Percentiles rank a stretch among this genome's conserved stretches.
These are phyloP conservation scores for Citrullus colocynthis DNA, from an alignment of 306 rosid species.

Conservation along the genomic window DNA sequence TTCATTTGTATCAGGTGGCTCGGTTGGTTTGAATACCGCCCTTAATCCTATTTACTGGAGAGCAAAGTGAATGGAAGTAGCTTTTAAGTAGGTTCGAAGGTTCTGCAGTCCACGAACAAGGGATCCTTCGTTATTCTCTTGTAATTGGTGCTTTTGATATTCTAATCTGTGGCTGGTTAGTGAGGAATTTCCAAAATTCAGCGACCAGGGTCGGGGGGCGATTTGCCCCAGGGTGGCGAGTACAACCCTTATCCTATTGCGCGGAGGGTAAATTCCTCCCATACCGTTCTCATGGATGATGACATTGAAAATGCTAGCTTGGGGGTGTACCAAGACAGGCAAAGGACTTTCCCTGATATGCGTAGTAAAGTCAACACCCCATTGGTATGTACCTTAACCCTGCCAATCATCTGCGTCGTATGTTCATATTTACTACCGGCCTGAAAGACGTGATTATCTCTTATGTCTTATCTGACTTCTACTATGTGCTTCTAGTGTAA, in stretches of 20 bases:
- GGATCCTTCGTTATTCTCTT: background rate
- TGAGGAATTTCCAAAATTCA: constrained; percentile 54
- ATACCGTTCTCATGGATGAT: constrained; percentile 42
- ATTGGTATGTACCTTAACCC: constrained; percentile 32
- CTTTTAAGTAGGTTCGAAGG: background rate
- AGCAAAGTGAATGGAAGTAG: background rate
- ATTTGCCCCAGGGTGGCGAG: constrained; percentile 91
- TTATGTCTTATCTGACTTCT: background rate
- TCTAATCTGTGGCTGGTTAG: constrained; percentile 13
- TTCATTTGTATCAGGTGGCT: background rate
- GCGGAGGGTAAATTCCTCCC: constrained; percentile 59
- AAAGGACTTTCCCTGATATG: constrained; percentile 82
- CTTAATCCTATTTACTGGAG: background rate
- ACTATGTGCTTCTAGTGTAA: background rate
- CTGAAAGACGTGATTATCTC: background rate
- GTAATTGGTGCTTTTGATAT: background rate
- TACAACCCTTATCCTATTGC: constrained; percentile 56
- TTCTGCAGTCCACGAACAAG: background rate
- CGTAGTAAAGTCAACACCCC: constrained; percentile 78
- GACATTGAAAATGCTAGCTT: constrained; percentile 59
- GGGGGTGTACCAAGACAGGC: constrained; percentile 66
- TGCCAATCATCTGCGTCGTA: background rate
- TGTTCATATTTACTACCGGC: background rate
- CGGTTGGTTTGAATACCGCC: background rate
- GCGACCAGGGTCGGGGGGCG: constrained; percentile 95